phyloP scores from a whole-genome alignment of 228 moss, liverwort and hornwort genomes.

The Sphagnum magellanicum region DNA sequence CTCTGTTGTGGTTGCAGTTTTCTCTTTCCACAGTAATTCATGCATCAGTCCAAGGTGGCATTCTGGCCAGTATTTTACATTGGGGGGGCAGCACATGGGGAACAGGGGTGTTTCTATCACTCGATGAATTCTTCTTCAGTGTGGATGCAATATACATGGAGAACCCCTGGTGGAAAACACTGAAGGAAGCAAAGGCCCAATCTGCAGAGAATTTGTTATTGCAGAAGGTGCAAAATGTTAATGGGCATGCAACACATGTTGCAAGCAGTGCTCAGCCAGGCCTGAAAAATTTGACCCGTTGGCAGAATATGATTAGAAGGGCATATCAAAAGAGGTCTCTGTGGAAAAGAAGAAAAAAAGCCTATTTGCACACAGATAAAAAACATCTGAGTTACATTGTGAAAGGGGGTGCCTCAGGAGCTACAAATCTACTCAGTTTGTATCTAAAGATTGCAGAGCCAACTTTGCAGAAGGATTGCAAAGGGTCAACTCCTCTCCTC shows the following conservation, averaged over 20 bases:
- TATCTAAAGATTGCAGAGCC: constrained; percentile 63
- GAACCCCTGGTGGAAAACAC: constrained; percentile 31
- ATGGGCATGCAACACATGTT: constrained; percentile 13
- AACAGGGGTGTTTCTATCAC: constrained; percentile 49
- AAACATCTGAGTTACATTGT: constrained; percentile 16
- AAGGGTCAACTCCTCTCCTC: constrained; percentile 42
- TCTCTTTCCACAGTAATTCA: too few relatives aligned
- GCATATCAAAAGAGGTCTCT: constrained; percentile 42
- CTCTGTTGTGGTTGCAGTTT: background rate
- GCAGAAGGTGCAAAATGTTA: constrained; percentile 13
- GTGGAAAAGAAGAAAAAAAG: constrained; percentile 28
- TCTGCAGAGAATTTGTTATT: constrained; percentile 55
- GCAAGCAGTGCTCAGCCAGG: constrained; percentile 11
- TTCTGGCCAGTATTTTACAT: background rate
- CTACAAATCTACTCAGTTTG: constrained; percentile 42
- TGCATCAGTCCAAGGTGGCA: background rate
- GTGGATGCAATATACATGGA: constrained; percentile 20
- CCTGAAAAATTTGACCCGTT: constrained; percentile 15
- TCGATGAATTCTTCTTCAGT: constrained; percentile 32
- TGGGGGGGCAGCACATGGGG: background rate
- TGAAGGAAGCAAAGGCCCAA: constrained; percentile 51
- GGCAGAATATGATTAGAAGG: constrained; percentile 25
- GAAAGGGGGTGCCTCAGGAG: constrained; percentile 70
- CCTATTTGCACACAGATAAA: constrained; percentile 6
- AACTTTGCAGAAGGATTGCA: constrained; percentile 33